Percentiles rank a stretch among this genome's conserved stretches.
Conservation (phyloP, 352 stramenopile genomes). For the Pythium phragmiticola region DNA sequence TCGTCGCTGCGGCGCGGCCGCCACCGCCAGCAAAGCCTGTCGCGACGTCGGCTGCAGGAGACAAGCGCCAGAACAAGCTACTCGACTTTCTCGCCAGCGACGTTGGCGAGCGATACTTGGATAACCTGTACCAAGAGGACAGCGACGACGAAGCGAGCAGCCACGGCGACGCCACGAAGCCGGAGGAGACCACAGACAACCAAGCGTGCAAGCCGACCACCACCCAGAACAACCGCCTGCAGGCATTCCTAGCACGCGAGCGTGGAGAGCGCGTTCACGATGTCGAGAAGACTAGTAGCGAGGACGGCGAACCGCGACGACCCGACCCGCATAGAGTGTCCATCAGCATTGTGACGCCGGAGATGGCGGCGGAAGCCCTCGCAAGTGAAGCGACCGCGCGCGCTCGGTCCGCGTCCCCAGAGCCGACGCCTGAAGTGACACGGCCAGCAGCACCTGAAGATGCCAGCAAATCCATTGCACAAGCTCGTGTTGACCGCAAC, state of each 20-base stretch:
- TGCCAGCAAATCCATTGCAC: not conserved
- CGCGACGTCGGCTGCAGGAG: not conserved
- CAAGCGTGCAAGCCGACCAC: conserved; percentile 10
- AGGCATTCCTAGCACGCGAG: conserved; percentile 61
- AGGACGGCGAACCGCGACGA: not conserved
- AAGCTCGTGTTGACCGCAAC: conserved; percentile 19
- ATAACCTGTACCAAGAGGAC: conserved; percentile 72
- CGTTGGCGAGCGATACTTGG: conserved; percentile 62
- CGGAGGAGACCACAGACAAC: conserved; percentile 31
- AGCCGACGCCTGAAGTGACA: conserved; percentile 24
- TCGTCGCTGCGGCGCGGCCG: conserved; percentile 1
- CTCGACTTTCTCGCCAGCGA: conserved; percentile 77
- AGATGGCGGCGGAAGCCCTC: not conserved
- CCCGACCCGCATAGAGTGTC: conserved; percentile 20
- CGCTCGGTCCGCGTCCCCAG: conserved; percentile 13
- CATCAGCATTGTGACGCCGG: conserved; percentile 19
- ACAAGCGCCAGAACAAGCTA: conserved; percentile 59
- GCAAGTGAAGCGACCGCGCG: conserved; percentile 5
- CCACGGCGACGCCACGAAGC: conserved; percentile 13
- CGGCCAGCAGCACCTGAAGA: not conserved
- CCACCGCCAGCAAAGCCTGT: conserved; percentile 13
- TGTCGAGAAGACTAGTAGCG: conserved; percentile 21
- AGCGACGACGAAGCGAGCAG: conserved; percentile 31
- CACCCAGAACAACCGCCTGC: conserved; percentile 50
- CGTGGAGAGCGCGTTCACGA: conserved; percentile 43